phyloP scores from a whole-genome alignment of 345 rosid genomes.

The Murraya paniculata region DNA sequence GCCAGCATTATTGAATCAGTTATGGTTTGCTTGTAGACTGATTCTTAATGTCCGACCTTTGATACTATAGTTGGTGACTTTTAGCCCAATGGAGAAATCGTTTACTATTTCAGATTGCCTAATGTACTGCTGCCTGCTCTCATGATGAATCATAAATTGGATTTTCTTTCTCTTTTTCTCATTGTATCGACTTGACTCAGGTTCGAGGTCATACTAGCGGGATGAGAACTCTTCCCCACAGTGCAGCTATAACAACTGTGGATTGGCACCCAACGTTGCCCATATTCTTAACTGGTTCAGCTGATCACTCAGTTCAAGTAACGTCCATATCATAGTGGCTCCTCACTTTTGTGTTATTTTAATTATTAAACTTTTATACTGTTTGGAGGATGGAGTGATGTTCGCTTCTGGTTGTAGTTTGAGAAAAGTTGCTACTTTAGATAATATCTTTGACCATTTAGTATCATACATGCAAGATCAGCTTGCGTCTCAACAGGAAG shows the following conservation, averaged over 20 bases:
- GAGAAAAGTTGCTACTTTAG: background rate
- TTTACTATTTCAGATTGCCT: background rate
- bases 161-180: background rate
- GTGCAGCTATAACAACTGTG: constrained; percentile 57
- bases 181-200: constrained; percentile 23
- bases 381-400: background rate
- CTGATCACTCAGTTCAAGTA: constrained; percentile 65
- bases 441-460: background rate
- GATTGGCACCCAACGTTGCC: constrained; percentile 82
- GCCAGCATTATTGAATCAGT: background rate
- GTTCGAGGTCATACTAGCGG: constrained; percentile 49
- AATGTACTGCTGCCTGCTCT: background rate
- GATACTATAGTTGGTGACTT: background rate
- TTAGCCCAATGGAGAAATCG: background rate
- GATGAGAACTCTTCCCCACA: constrained; percentile 56
- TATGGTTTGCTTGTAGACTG: background rate
- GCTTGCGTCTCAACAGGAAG: background rate
- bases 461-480: background rate
- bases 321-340: constrained; percentile 37
- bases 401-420: background rate
- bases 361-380: background rate
- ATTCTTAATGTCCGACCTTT: background rate
- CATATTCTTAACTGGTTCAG: constrained; percentile 64
- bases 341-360: background rate
- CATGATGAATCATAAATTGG: background rate